Evolutionary conservation across 225 moss, liverwort and hornwort genomes (phyloP).

Genomic region (Rhytidiadelphus loreus): DNA sequence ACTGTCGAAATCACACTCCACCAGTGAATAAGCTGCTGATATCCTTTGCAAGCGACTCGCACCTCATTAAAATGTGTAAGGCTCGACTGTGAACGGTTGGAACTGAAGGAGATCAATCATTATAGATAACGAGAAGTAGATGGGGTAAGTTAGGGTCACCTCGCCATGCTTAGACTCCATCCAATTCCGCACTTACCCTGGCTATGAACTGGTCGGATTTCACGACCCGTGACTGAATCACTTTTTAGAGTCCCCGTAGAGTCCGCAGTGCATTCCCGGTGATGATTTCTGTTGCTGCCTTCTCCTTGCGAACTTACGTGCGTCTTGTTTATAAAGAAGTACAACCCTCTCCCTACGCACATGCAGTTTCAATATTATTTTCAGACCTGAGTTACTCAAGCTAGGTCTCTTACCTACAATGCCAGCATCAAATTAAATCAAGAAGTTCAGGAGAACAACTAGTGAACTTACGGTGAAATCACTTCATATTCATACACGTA

Average conservation of each 20-base stretch:
- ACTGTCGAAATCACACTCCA: not conserved
- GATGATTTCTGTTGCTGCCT: conserved; percentile 19
- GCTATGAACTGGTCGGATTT: conserved; percentile 36
- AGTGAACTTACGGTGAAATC: not conserved
- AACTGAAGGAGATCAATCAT: not conserved
- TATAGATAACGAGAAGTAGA: not conserved
- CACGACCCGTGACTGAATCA: conserved; percentile 24
- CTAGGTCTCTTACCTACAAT: not conserved
- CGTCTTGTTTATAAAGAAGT: conserved; percentile 1
- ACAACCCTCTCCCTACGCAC: conserved; percentile 28
- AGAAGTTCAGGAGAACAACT: not conserved
- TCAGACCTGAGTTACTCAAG: not conserved
- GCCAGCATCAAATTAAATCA: not conserved
- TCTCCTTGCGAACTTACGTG: conserved; percentile 36
- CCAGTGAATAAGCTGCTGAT: not conserved
- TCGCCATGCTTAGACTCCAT: not conserved
- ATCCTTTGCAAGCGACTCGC: not conserved
- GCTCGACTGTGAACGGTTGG: not conserved
- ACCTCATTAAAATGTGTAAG: not conserved
- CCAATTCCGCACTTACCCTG: conserved; percentile 34
- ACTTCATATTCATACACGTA: not conserved
- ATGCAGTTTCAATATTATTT: not conserved
- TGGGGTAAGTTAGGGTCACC: not conserved
- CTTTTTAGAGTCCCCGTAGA: conserved; percentile 31
- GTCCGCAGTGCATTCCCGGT: conserved; percentile 14